Evolutionary conservation across 2,329 filamentous ascomycete genomes (phyloP).

Genomic region (Aspergillus ustus): DNA sequence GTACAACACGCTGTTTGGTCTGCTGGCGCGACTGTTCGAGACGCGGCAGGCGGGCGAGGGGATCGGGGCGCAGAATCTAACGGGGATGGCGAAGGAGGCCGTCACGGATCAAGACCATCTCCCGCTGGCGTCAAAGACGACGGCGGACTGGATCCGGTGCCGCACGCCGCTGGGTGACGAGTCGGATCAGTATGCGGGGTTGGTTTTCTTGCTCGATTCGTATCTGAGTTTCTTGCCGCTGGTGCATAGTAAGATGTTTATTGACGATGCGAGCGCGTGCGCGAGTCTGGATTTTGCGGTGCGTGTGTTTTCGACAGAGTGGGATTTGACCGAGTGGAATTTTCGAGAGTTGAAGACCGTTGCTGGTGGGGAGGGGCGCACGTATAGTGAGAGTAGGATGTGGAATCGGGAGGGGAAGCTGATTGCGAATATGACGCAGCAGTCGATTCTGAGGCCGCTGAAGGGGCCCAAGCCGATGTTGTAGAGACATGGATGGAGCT

Average conservation of each 20-base stretch:
- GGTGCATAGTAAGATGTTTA: conserved; percentile 6
- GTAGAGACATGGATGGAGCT: no score
- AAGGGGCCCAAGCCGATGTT: not conserved
- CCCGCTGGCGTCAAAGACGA: not conserved
- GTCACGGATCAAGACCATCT: not conserved
- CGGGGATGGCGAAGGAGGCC: not conserved
- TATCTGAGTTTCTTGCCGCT: conserved; percentile 34
- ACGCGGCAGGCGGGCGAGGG: conserved; percentile 8
- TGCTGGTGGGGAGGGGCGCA: conserved; percentile 47
- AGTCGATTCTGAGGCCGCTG: conserved; percentile 34
- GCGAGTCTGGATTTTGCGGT: conserved; percentile 58
- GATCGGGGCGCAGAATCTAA: conserved; percentile 10
- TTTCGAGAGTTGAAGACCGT: conserved; percentile 27
- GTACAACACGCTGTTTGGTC: conserved; percentile 6
- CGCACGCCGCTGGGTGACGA: not conserved
- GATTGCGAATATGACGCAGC: conserved; percentile 56
- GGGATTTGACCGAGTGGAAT: conserved; percentile 51
- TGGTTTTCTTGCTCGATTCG: conserved; percentile 13
- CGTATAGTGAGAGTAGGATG: conserved; percentile 51
- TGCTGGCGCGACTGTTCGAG: conserved; percentile 7
- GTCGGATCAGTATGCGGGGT: conserved; percentile 3
- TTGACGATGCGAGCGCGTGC: conserved; percentile 47
- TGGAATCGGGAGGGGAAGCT: conserved; percentile 52
- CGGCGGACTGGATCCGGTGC: conserved; percentile 14
- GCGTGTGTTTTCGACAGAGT: conserved; percentile 45